Conservation (phyloP, 331 rosid genomes). For the Phaseolus coccineus region DNA sequence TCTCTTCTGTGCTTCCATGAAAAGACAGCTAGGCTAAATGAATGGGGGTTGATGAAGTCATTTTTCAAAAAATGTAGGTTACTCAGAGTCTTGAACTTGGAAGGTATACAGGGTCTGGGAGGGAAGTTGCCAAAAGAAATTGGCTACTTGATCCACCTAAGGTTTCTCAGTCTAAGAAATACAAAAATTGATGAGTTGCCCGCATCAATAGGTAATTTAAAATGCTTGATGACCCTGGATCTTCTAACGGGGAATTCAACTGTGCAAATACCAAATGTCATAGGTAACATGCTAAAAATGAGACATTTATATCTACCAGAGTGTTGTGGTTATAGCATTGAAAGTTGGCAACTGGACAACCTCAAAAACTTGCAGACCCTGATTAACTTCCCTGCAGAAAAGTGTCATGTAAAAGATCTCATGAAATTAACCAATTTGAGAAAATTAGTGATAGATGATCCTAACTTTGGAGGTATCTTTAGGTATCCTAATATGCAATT, state of each 20-base stretch:
- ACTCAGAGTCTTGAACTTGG: constrained; percentile 64
- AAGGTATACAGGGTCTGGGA: constrained; percentile 45
- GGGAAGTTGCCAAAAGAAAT: constrained; percentile 58
- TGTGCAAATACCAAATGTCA: constrained; percentile 55
- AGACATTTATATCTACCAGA: constrained; percentile 57
- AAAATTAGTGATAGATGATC: constrained; percentile 55
- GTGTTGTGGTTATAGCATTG: constrained; percentile 29
- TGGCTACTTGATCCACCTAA: constrained; percentile 56
- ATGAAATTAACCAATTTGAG: constrained; percentile 49
- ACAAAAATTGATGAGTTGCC: constrained; percentile 50
- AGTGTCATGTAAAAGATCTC: constrained; percentile 49
- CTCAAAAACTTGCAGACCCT: constrained; percentile 52
- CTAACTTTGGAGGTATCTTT: constrained; percentile 49
- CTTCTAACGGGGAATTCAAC: constrained; percentile 46
- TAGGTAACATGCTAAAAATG: constrained; percentile 48
- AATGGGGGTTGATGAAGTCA: constrained; percentile 47
- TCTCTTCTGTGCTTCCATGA: constrained; percentile 58
- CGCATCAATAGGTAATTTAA: constrained; percentile 54
- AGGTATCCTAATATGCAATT: constrained; percentile 20
- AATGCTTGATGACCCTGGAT: constrained; percentile 52
- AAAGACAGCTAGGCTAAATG: constrained; percentile 33
- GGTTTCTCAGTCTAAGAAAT: constrained; percentile 49
- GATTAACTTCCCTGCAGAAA: constrained; percentile 50
- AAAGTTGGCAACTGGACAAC: constrained; percentile 44
- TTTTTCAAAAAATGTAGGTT: constrained; percentile 53